These are phyloP conservation scores for Pleurotus citrinopileatus DNA, from an alignment of 768 basidiomycete species.

Conservation along the genomic window DNA sequence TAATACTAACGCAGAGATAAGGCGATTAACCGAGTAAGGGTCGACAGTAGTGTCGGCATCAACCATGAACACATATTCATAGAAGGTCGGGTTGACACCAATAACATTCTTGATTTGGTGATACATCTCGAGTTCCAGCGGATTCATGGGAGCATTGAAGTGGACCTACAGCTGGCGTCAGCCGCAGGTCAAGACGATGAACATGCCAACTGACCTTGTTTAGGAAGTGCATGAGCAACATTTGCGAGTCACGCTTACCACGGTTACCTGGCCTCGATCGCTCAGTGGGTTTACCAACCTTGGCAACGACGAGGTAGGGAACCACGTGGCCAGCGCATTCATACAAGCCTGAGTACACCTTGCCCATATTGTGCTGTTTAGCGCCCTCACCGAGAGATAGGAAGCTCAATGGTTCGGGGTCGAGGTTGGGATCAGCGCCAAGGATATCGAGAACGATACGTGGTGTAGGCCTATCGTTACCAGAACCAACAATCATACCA, in stretches of 20 bases:
- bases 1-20: slow-evolving; percentile 84
- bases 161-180: slow-evolving; percentile 63
- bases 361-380: slow-evolving; percentile 97
- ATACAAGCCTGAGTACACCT: slow-evolving; percentile 94
- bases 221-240: slow-evolving; percentile 94
- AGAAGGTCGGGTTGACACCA: slow-evolving; percentile 97
- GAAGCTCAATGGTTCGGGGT: slow-evolving; percentile 95
- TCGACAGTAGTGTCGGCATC: slow-evolving; percentile 96
- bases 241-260: slow-evolving; percentile 97
- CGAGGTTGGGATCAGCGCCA: slow-evolving; percentile 87
- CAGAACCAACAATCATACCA: slow-evolving; percentile 96
- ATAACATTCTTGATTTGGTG: slow-evolving; percentile 99
- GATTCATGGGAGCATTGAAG: slow-evolving; percentile 95
- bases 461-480: slow-evolving; percentile 95
- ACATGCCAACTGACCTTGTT: slow-evolving; percentile 60
- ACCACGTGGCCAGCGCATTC: slow-evolving; percentile 95
- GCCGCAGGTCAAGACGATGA: background rate
- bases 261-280: slow-evolving; percentile 92
- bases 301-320: slow-evolving; percentile 89
- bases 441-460: slow-evolving; percentile 96
- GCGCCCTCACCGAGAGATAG: slow-evolving; percentile 90
- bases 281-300: slow-evolving; percentile 95
- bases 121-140: slow-evolving; percentile 96
- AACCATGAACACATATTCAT: slow-evolving; percentile 92
- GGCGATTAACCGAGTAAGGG: slow-evolving; percentile 80